These are phyloP conservation scores for Clarireedia hainanense DNA, from an alignment of 2,329 filamentous ascomycete species.

Conservation along the genomic window DNA sequence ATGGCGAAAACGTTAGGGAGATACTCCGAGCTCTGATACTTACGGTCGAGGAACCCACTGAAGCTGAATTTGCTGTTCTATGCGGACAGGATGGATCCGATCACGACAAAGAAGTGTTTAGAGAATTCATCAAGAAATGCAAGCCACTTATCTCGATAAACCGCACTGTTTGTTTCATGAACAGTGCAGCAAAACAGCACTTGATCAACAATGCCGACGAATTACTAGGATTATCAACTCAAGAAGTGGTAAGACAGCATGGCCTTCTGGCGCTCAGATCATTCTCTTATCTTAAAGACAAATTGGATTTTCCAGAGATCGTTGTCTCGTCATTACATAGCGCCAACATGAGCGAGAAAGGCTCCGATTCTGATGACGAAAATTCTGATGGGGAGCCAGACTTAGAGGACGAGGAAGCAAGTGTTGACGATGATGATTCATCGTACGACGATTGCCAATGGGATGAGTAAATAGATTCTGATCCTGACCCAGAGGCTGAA, in stretches of 20 bases:
- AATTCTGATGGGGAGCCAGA: background rate
- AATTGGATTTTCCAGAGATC: background rate
- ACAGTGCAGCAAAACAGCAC: background rate
- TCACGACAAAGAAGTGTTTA: background rate
- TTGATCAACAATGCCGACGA: background rate
- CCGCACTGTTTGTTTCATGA: background rate
- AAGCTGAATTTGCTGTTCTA: conserved; percentile 1
- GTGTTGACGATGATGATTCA: background rate
- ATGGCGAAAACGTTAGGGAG: conserved; percentile 1
- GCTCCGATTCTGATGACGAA: background rate
- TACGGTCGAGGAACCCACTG: conserved; percentile 3
- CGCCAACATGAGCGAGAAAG: background rate
- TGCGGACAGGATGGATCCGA: background rate
- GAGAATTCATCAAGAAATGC: background rate
- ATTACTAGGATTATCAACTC: background rate
- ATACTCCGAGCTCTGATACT: conserved; percentile 3
- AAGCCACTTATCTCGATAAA: background rate
- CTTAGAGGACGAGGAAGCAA: background rate
- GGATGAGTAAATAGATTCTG: background rate
- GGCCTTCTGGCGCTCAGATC: conserved; percentile 3
- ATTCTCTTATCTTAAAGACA: conserved; percentile 1
- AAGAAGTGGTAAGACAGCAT: background rate
- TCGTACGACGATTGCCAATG: background rate
- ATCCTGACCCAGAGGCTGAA: background rate
- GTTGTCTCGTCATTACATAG: too few relatives aligned